These are phyloP conservation scores for Myxozyma kluyveri DNA, from an alignment of 805 yeast species.

Conservation along the genomic window DNA sequence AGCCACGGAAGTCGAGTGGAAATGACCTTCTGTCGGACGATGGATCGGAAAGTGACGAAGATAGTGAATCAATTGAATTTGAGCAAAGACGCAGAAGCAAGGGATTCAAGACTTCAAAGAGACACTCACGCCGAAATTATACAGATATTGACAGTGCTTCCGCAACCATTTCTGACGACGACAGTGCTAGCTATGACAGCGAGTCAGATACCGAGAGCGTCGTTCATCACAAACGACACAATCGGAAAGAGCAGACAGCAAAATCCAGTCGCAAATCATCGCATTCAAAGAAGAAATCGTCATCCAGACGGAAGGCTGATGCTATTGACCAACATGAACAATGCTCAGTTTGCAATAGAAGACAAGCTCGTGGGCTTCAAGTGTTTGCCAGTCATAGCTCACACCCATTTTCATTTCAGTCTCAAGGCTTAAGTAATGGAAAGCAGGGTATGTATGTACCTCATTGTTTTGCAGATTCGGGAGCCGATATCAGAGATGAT, in stretches of 20 bases:
- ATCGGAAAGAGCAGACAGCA: neutral
- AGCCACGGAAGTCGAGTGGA: neutral
- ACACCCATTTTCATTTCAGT: neutral
- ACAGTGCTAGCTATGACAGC: neutral
- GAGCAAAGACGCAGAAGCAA: neutral
- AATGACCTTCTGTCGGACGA: neutral
- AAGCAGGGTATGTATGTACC: neutral
- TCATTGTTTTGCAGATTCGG: neutral
- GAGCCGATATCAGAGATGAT: constrained; percentile 14
- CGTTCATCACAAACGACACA: neutral
- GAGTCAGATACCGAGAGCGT: neutral
- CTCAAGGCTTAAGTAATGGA: neutral
- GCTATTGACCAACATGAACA: neutral
- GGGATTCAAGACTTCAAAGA: neutral
- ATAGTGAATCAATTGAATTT: neutral
- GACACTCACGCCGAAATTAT: neutral
- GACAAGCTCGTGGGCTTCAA: neutral
- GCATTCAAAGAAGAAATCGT: neutral
- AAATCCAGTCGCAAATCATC: neutral
- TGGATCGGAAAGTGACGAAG: constrained; percentile 4
- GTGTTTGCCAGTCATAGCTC: neutral
- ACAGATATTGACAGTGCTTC: neutral
- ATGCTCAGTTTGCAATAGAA: neutral
- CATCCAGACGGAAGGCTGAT: neutral
- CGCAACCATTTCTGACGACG: neutral